Conservation (phyloP, 768 basidiomycete genomes). For the Boletus vinaceobasis region DNA sequence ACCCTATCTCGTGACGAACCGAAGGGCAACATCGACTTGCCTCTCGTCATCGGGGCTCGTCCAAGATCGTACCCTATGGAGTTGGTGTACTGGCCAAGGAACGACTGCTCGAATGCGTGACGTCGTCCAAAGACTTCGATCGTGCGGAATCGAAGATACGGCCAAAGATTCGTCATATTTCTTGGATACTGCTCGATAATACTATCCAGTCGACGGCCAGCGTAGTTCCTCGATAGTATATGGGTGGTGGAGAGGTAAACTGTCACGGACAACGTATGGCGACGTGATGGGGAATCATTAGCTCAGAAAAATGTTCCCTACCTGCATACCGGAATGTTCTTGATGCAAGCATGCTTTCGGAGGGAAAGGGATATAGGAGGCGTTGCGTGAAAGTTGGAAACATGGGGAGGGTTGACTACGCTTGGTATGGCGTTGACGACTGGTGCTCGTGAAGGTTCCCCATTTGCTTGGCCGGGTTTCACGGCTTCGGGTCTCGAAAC, state of each 20-base stretch:
- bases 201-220: slow-evolving; percentile 46
- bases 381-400: not conserved
- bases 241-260: slow-evolving; percentile 61
- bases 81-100: slow-evolving; percentile 39
- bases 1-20: slow-evolving; percentile 38
- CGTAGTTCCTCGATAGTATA: slow-evolving; percentile 44
- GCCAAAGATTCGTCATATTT: slow-evolving; percentile 66
- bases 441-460: not conserved
- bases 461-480: not conserved
- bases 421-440: not conserved
- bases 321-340: slow-evolving; percentile 64
- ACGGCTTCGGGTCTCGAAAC: not conserved
- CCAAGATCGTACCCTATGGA: slow-evolving; percentile 43
- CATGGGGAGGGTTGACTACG: not conserved
- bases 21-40: slow-evolving; percentile 53
- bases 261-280: slow-evolving; percentile 23
- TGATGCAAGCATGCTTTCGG: slow-evolving; percentile 57
- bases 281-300: not conserved
- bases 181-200: slow-evolving; percentile 38
- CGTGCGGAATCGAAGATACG: slow-evolving; percentile 56
- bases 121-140: slow-evolving; percentile 40
- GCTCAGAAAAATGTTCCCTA: slow-evolving; percentile 19
- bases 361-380: slow-evolving; percentile 46
- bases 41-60: slow-evolving; percentile 53
- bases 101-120: slow-evolving; percentile 43